A percentile compares a stretch with the other conserved stretches of the same genome.
phyloP scores from a whole-genome alignment of 306 rosid genomes.

The Castanea sativa region DNA sequence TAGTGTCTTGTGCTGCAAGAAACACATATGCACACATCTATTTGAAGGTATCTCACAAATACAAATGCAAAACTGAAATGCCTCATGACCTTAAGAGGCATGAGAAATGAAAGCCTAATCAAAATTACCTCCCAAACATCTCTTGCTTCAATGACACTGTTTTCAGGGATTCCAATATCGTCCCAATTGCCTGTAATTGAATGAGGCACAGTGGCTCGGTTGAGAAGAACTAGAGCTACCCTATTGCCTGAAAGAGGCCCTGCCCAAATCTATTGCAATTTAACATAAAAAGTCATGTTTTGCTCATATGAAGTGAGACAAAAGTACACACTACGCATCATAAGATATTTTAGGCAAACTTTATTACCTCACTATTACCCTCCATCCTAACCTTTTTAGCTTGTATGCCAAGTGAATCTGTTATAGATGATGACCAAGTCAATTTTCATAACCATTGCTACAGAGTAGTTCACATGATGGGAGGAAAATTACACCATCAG shows the following conservation, averaged over 20 bases:
- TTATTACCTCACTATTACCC: conserved; percentile 82
- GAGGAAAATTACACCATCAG: not conserved
- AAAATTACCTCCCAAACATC: conserved; percentile 85
- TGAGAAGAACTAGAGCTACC: conserved; percentile 64
- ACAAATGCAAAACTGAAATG: too few species aligned
- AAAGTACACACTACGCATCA: not conserved
- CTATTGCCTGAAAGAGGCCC: conserved; percentile 82
- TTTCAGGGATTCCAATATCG: conserved; percentile 73
- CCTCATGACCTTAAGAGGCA: not conserved
- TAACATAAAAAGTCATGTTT: not conserved
- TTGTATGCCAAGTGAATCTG: conserved; percentile 84
- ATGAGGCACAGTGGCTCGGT: conserved; percentile 41
- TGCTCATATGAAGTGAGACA: conserved; percentile 2
- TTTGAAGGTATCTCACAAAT: not conserved
- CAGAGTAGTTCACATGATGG: not conserved
- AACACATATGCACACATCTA: not conserved
- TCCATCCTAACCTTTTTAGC: conserved; percentile 88
- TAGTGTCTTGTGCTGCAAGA: conserved; percentile 74
- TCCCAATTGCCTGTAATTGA: conserved; percentile 72
- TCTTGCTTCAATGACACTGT: conserved; percentile 62
- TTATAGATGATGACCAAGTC: not conserved
- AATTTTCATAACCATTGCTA: not conserved
- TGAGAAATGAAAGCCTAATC: not conserved
- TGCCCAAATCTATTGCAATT: conserved; percentile 75
- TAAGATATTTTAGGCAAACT: not conserved